A percentile compares a stretch with the other conserved stretches of the same genome.
Evolutionary conservation across 208 protist species (phyloP).

Genomic region (Phytomonas francai): DNA sequence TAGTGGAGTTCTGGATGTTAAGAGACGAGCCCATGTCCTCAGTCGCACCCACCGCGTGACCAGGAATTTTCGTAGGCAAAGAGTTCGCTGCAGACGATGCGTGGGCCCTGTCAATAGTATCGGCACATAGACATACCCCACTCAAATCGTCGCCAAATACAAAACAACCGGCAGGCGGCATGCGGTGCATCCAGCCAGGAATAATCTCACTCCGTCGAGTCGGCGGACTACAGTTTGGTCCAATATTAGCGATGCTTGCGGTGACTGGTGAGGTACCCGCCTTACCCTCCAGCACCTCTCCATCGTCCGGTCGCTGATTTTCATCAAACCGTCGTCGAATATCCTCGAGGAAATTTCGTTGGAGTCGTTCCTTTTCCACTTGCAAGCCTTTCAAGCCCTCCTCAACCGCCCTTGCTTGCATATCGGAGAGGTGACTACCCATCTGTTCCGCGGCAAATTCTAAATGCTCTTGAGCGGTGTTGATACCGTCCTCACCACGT

Average conservation of each 20-base stretch:
- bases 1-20: background rate
- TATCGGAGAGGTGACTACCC: constrained; percentile 5
- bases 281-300: background rate
- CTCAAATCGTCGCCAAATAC: constrained; percentile 77
- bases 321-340: constrained; percentile 62
- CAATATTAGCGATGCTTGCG: background rate
- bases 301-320: constrained; percentile 1
- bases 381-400: constrained; percentile 10
- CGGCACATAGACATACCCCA: constrained; percentile 40
- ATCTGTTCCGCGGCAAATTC: constrained; percentile 2
- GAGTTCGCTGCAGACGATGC: background rate
- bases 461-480: background rate
- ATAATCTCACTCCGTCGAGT: constrained; percentile 30
- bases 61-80: background rate
- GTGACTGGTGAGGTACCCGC: background rate
- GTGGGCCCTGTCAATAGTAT: constrained; percentile 24
- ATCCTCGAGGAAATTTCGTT: constrained; percentile 87
- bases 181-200: constrained; percentile 54
- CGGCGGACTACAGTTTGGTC: background rate
- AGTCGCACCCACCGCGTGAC: background rate
- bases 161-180: constrained; percentile 71
- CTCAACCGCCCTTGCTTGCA: constrained; percentile 15
- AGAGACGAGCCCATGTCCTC: background rate
- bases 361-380: constrained; percentile 23
- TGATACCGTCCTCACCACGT: constrained; percentile 6